These are phyloP conservation scores for Curvularia eragrostidis DNA, from an alignment of 2,329 filamentous ascomycete genomes.

Conservation along the genomic window DNA sequence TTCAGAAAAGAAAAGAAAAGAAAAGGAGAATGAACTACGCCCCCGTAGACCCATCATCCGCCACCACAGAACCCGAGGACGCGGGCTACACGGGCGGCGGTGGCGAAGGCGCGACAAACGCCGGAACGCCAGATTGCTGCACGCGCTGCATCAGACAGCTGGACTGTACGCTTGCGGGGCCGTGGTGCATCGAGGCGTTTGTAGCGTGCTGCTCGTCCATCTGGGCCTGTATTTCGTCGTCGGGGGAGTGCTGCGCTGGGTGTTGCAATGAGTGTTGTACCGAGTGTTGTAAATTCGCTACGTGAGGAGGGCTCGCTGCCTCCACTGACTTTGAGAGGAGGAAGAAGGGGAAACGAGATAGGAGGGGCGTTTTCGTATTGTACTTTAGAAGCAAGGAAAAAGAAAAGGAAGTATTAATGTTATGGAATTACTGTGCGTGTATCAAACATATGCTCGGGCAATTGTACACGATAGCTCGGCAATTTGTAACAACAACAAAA, in stretches of 20 bases:
- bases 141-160: constrained; percentile 10
- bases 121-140: constrained; percentile 7
- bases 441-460: no score
- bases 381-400: no score
- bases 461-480: no score
- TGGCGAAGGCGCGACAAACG: background rate
- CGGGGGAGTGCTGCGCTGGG: background rate
- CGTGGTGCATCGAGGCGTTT: constrained; percentile 11
- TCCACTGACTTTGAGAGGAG: no score
- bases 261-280: constrained; percentile 1
- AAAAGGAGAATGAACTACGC: constrained; percentile 24
- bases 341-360: no score
- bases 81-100: background rate
- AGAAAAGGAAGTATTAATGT: no score
- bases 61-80: constrained; percentile 9
- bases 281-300: no score
- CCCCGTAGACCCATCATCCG: constrained; percentile 4
- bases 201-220: constrained; percentile 10
- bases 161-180: constrained; percentile 16
- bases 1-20: background rate
- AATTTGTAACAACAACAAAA: no score
- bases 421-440: no score
- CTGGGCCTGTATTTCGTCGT: background rate
- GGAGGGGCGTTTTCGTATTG: no score
- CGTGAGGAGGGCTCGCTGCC: background rate